A percentile compares a stretch with the other conserved stretches of the same genome.
Evolutionary conservation across 306 rosid species (phyloP).

Genomic region (Leucaena leucocephala): DNA sequence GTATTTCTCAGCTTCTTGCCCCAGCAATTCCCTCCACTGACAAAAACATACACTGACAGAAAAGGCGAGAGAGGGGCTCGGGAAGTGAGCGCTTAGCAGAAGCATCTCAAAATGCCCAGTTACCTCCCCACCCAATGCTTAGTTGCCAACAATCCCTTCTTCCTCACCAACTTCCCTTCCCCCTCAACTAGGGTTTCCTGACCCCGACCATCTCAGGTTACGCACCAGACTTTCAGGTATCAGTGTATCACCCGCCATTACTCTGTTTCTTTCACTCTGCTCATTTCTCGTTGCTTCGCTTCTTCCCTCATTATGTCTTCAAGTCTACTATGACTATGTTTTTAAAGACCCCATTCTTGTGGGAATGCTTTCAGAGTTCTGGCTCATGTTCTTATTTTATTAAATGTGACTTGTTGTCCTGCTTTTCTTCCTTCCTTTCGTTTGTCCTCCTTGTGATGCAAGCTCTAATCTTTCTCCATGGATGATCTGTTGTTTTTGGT

Average conservation of each 20-base stretch:
- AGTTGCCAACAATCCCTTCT: background rate
- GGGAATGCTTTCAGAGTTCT: background rate
- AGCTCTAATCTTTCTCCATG: background rate
- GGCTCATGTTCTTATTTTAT: background rate
- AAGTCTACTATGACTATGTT: background rate
- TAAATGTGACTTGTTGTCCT: background rate
- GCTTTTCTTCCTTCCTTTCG: background rate
- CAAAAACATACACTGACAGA: conserved; percentile 33
- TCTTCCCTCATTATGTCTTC: background rate
- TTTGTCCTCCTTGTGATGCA: background rate
- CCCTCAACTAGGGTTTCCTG: conserved; percentile 31
- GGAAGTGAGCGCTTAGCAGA: conserved; percentile 47
- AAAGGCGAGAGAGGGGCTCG: conserved; percentile 41
- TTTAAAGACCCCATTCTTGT: background rate
- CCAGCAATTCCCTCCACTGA: conserved; percentile 37
- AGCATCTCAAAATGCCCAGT: conserved; percentile 26
- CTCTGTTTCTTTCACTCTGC: background rate
- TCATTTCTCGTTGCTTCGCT: background rate
- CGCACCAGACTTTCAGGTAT: background rate
- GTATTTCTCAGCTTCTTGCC: conserved; percentile 10
- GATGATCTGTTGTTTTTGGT: background rate
- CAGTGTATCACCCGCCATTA: background rate
- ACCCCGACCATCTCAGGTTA: background rate
- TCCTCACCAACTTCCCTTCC: background rate
- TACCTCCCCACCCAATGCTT: conserved; percentile 12